Base-by-base conservation (phyloP, 1,139 yeast species). In the Candida smagusa region DNA sequence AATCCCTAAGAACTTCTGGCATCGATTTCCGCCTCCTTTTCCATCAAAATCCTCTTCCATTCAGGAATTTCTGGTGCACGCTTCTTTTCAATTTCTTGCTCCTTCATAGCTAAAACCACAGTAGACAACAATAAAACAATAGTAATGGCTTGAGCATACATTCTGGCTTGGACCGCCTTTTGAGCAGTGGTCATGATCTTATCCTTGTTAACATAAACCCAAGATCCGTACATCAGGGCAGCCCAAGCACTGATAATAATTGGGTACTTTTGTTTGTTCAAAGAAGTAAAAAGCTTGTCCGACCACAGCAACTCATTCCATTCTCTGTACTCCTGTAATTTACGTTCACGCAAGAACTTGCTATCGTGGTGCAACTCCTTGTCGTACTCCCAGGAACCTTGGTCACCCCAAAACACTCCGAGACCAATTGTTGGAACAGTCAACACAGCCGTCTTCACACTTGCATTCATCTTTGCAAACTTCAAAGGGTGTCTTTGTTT, bases 111-210 rank as follows among this genome's bases (percentile, higher is more conserved):
- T 50, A 84, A 66, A 34, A 81, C 77, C 48, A 84, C 70, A 3
- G 89, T 77, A 27, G 79, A 82, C 46, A 84, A 63, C 48, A 84
- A 65, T 44, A 84, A 66, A 7, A 75, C 70, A 41, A 83, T 83
- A 2, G 90, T 81, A 42, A 86, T 65, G 45, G 85, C 89, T 63
- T 88, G 96, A 7, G 96, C 96, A 58, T 87, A 87, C 82, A 88
- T 88, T 76, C 96, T 83, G 22, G 96, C 96, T 60, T 86, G 95
- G 23, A 87, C 96, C 28, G 87, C 79, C 62, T 88, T 89, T 65
- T 89, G 96, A 4, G 95, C 69, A 42, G 75, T 77, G 40, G 89
- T 77, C 82, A 88, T 74, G 59, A 80, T 72, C 49, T 80, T 83
- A 61, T 88, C 96, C 50, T 74, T 77, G 67, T 86, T 83, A 36